These are phyloP conservation scores for Neophaeococcomyces mojaviensis DNA, from an alignment of 2,329 filamentous ascomycete species.

Conservation along the genomic window DNA sequence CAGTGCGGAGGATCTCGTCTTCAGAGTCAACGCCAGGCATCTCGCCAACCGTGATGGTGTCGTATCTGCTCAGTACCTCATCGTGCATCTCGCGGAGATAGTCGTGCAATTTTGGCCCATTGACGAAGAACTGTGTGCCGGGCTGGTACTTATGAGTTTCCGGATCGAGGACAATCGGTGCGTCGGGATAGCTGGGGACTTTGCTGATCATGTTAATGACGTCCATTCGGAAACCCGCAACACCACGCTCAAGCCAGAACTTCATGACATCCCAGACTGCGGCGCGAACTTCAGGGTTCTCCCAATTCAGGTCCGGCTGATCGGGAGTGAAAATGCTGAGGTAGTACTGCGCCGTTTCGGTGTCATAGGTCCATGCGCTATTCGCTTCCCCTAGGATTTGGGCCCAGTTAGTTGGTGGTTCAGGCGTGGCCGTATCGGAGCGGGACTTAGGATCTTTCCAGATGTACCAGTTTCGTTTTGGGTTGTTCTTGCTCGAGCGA, in stretches of 20 bases:
- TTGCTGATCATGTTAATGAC: conserved; percentile 59
- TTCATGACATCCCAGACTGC: conserved; percentile 67
- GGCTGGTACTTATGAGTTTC: conserved; percentile 39
- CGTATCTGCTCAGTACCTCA: conserved; percentile 29
- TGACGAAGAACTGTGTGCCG: conserved; percentile 33
- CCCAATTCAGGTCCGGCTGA: conserved; percentile 84
- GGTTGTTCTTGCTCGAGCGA: conserved; percentile 51
- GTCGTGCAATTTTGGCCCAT: conserved; percentile 32
- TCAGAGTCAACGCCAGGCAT: conserved; percentile 30
- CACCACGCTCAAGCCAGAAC: conserved; percentile 71
- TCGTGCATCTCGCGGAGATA: conserved; percentile 32
- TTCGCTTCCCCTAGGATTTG: conserved; percentile 29
- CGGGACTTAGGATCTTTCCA: conserved; percentile 45
- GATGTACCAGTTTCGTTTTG: conserved; percentile 65
- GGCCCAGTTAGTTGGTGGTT: conserved; percentile 71
- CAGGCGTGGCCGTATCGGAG: conserved; percentile 50
- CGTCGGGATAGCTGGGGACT: conserved; percentile 45
- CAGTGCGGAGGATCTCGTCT: conserved; percentile 32
- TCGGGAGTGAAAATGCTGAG: conserved; percentile 67
- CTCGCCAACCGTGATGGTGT: conserved; percentile 36
- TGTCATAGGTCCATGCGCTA: conserved; percentile 54
- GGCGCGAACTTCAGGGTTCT: conserved; percentile 57
- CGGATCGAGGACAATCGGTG: conserved; percentile 31
- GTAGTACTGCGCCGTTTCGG: conserved; percentile 66
- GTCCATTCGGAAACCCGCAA: conserved; percentile 68